Conservation (phyloP, 208 protist genomes). For the Plasmodiophora brassicae region DNA sequence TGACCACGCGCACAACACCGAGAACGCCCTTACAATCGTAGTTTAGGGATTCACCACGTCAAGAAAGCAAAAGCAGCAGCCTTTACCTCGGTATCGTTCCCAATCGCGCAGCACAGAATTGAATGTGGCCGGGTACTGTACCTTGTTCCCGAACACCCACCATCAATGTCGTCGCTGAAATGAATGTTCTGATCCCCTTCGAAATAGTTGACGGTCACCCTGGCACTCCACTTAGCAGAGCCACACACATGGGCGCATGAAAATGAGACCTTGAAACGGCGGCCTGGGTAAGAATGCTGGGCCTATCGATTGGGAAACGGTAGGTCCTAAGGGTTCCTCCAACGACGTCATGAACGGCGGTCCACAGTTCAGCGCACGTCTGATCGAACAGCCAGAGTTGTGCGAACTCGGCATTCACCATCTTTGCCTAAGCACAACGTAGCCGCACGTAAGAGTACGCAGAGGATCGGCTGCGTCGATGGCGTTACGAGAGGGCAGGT, state of each 20-base stretch:
- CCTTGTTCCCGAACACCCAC: background rate
- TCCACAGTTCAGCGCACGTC: background rate
- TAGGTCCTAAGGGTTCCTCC: background rate
- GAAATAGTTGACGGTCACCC: background rate
- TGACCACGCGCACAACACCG: background rate
- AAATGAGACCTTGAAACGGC: background rate
- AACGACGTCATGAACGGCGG: background rate
- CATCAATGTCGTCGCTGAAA: background rate
- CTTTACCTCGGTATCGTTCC: background rate
- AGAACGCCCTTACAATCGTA: background rate
- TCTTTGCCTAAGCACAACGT: background rate
- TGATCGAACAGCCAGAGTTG: conserved; percentile 26
- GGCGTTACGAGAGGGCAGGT: background rate
- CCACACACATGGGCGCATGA: background rate
- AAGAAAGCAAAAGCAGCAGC: background rate
- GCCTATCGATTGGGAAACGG: background rate
- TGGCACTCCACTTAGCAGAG: too few relatives aligned
- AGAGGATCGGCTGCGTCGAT: background rate
- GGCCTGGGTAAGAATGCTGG: background rate
- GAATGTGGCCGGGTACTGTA: background rate
- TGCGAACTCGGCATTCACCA: background rate
- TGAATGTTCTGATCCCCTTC: background rate
- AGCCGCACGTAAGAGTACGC: background rate
- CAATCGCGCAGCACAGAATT: background rate
- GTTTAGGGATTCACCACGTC: background rate